A percentile compares a stretch with the other conserved stretches of the same genome.
These are phyloP conservation scores for Coemansia sp. DNA, from an alignment of 192 early-diverging fungal species.

Conservation along the genomic window DNA sequence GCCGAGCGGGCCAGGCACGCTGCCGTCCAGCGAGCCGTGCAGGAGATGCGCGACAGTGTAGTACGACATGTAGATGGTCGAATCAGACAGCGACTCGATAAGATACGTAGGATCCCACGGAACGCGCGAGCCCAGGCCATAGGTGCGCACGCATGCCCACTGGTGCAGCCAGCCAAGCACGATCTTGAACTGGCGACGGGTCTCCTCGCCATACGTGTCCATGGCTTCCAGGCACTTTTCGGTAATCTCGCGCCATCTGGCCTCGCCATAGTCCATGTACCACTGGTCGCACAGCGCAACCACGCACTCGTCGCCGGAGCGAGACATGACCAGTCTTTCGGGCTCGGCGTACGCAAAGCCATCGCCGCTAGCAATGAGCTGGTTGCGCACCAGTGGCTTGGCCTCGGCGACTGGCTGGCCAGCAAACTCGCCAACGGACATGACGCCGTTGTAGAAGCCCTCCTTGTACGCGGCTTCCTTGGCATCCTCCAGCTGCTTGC, in stretches of 20 bases:
- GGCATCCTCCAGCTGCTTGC: conserved; percentile 82
- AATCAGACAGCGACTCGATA: conserved; percentile 96
- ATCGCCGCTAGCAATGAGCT: conserved; percentile 64
- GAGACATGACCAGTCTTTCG: conserved; percentile 86
- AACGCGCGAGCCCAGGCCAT: conserved; percentile 86
- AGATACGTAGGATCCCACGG: conserved; percentile 93
- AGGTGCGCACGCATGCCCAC: conserved; percentile 95
- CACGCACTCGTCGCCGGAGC: conserved; percentile 96
- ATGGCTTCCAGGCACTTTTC: conserved; percentile 75
- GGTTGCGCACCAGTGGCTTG: conserved; percentile 76
- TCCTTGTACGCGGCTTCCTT: conserved; percentile 97
- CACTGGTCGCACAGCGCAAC: conserved; percentile 95
- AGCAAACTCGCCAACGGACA: conserved; percentile 77
- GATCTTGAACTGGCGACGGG: conserved; percentile 79
- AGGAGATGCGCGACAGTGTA: conserved; percentile 95
- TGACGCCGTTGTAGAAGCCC: conserved; percentile 90
- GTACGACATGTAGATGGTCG: conserved; percentile 99
- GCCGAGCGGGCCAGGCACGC: conserved; percentile 67
- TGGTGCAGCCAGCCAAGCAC: conserved; percentile 90
- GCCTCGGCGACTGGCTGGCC: conserved; percentile 89
- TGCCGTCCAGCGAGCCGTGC: conserved; percentile 84
- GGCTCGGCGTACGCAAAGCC: conserved; percentile 95
- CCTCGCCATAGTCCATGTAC: conserved; percentile 98
- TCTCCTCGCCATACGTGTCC: conserved; percentile 78
- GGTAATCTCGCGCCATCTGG: conserved; percentile 72